Percentiles rank a stretch among this genome's conserved stretches.
These are phyloP conservation scores for Hymenoscyphus infarciens DNA, from an alignment of 2,329 filamentous ascomycete species.

Conservation along the genomic window DNA sequence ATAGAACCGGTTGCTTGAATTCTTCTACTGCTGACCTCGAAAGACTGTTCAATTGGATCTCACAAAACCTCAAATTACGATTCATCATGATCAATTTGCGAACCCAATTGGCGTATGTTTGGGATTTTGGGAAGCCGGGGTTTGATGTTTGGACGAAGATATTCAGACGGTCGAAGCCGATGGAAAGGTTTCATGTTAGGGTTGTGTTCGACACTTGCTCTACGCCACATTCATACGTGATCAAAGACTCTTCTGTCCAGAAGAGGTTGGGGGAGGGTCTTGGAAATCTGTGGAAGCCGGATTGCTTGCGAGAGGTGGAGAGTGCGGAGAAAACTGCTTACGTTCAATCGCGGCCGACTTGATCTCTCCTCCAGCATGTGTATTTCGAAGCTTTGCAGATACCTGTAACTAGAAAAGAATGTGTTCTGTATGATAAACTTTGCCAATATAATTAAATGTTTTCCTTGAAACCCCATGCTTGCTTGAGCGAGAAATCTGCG, in stretches of 20 bases:
- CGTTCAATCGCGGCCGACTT: not conserved
- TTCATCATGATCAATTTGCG: not conserved
- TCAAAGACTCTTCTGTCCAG: not conserved
- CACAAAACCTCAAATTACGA: not conserved
- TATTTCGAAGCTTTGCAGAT: too few species aligned
- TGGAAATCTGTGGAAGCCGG: not conserved
- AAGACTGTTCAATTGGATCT: not conserved
- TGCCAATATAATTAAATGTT: too few species aligned
- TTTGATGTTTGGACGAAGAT: not conserved
- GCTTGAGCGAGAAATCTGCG: too few species aligned
- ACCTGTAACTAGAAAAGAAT: too few species aligned
- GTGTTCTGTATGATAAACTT: too few species aligned
- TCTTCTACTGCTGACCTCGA: not conserved
- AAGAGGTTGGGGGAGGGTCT: not conserved
- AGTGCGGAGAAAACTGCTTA: not conserved
- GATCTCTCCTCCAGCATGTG: not conserved
- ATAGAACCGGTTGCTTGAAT: not conserved
- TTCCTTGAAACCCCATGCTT: too few species aligned
- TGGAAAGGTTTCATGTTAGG: slow-evolving; percentile 4
- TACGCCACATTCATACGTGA: not conserved
- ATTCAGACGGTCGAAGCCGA: not conserved
- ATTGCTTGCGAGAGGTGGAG: not conserved
- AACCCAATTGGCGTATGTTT: not conserved
- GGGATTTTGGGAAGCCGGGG: not conserved
- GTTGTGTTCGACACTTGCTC: not conserved